Evolutionary conservation across 2,329 filamentous ascomycete genomes (phyloP).

Genomic region (Ophiostoma pallidulum): DNA sequence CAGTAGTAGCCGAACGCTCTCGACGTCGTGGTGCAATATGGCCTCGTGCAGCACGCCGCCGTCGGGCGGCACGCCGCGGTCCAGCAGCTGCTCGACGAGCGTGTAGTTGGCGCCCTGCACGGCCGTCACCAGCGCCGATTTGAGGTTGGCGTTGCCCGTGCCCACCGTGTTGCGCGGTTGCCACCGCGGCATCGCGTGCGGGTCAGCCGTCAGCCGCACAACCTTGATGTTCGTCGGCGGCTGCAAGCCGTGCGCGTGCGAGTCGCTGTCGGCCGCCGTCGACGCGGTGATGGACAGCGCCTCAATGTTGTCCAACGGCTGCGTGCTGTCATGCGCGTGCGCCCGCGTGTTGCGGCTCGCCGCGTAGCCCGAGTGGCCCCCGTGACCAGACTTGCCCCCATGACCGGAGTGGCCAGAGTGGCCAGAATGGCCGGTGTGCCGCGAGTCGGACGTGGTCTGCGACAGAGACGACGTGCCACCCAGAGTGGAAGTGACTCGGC

Average conservation of each 20-base stretch:
- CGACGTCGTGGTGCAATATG: slow-evolving; percentile 39
- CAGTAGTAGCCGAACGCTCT: slow-evolving; percentile 45
- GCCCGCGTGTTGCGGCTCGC: not conserved
- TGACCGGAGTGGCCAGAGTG: not conserved
- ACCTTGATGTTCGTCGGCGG: slow-evolving; percentile 29
- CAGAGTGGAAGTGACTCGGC: slow-evolving; percentile 11
- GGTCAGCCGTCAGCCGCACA: slow-evolving; percentile 41
- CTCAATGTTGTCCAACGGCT: slow-evolving; percentile 13
- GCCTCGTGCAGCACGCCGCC: slow-evolving; percentile 44
- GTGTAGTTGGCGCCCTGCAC: slow-evolving; percentile 49
- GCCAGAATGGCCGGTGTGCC: slow-evolving; percentile 3
- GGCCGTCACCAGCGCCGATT: slow-evolving; percentile 41
- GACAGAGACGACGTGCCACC: slow-evolving; percentile 8
- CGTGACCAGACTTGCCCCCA: no score
- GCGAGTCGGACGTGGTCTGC: slow-evolving; percentile 12
- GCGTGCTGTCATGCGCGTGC: not conserved
- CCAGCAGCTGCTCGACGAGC: slow-evolving; percentile 46
- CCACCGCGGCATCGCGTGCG: slow-evolving; percentile 42
- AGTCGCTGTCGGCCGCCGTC: slow-evolving; percentile 20
- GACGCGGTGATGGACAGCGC: slow-evolving; percentile 14
- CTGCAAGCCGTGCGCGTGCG: slow-evolving; percentile 19
- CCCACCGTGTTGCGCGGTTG: slow-evolving; percentile 36
- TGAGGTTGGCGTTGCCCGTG: slow-evolving; percentile 34
- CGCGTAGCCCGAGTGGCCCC: not conserved
- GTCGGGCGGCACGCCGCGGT: slow-evolving; percentile 46